Evolutionary conservation across 495 filamentous ascomycete genomes (phyloP), one percentile per base, ranked within the genome.

Genomic region (Xylaria palmicola): DNA sequence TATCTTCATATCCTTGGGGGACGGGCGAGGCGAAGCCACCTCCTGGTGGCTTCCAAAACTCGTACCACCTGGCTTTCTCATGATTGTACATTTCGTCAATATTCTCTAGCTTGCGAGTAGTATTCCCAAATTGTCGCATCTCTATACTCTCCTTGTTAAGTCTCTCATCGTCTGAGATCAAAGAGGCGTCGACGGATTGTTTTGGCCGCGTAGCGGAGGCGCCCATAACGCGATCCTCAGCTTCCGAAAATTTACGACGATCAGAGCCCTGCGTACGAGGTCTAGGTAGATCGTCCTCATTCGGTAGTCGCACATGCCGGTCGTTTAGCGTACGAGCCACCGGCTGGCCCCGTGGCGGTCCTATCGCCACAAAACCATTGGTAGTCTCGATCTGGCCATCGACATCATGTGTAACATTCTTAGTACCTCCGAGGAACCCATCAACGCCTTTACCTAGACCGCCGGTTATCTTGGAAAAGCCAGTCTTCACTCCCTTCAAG

Each of bases 351-450:
- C 59, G 62, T n/a, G 59, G 51, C 56, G 68, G 27, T 60, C 59
- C 65, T 51, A 82, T 70, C 24, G 75, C 67, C 41, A 77, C 65
- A 54, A 85, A 85, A 4, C 85, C 87, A 30, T 82, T 79, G 10
- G 80, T 85, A 17, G 77, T 79, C 48, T 80, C 79, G 27, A 90
- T 64, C 34, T 81, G 78, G 20, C 67, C 75, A 48, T 81, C 89
- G 10, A 93, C 78, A 32, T 85, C 86, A 15, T 85, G 82, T 5
- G 85, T 83, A 19, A 92, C 77, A 22, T 77, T 82, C 39, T 71
- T 80, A 36, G 85, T 68, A 9, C 84, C 84, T 43, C 74, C 74
- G 3, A 76, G 58, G 43, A 82, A 61, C 9, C 74, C 79, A 60
- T 68, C 71, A 26, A 75, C 72, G 22, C 75, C 77, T 51, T 75